Conservation (phyloP, 176 grass and related monocot genomes). For the Rhynchospora breviuscula region DNA sequence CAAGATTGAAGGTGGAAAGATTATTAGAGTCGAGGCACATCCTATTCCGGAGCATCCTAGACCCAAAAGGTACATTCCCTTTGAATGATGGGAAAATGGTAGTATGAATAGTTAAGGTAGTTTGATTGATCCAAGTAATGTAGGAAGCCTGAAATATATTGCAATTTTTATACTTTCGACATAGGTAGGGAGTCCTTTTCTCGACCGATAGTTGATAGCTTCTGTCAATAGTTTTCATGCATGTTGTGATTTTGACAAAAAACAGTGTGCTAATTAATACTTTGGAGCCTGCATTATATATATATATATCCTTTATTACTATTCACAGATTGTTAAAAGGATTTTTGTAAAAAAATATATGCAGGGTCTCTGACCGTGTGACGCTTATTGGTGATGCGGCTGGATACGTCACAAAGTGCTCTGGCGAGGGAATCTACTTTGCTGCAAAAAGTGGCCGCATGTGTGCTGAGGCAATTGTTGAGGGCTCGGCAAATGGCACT, state of each 20-base stretch:
- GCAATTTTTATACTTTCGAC: background rate
- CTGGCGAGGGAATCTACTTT: conserved; percentile 97
- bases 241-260: background rate
- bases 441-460: conserved; percentile 89
- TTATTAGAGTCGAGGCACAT: conserved; percentile 94
- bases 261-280: background rate
- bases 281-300: background rate
- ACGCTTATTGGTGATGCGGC: conserved; percentile 87
- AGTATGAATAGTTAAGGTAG: background rate
- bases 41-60: conserved; percentile 93
- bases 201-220: background rate
- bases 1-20: conserved; percentile 91
- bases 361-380: conserved; percentile 58
- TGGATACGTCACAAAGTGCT: conserved; percentile 98
- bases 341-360: background rate
- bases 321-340: background rate
- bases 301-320: background rate
- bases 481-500: conserved; percentile 65
- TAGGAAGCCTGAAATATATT: background rate
- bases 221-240: background rate
- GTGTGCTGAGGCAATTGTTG: conserved; percentile 89
- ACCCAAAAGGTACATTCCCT: conserved; percentile 49
- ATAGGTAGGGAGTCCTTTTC: background rate
- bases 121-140: background rate
- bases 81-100: background rate